phyloP scores from a whole-genome alignment of 768 basidiomycete genomes.

The Trametes elegans region DNA sequence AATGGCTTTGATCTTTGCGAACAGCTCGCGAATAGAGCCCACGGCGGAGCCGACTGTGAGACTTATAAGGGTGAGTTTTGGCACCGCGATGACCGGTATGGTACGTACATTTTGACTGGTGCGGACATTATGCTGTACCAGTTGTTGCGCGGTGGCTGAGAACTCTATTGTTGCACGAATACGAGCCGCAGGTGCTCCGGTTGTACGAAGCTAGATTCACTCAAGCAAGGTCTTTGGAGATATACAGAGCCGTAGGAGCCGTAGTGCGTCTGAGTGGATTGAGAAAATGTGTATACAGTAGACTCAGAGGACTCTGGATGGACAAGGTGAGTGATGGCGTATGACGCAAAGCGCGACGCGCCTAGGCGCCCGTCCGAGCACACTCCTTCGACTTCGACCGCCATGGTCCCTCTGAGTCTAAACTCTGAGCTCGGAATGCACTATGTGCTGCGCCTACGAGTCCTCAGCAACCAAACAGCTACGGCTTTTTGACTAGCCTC shows the following conservation, averaged over 20 bases:
- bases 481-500: too few species aligned
- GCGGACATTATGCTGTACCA: constrained; percentile 4
- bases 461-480: too few species aligned
- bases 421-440: too few species aligned
- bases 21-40: constrained; percentile 72
- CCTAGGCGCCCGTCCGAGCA: background rate
- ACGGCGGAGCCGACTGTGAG: constrained; percentile 79
- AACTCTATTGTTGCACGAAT: background rate
- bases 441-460: too few species aligned
- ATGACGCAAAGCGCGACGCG: constrained; percentile 3
- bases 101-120: constrained; percentile 24
- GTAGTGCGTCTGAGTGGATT: too few species aligned
- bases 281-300: too few species aligned
- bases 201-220: too few species aligned
- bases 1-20: constrained; percentile 78
- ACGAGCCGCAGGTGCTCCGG: too few species aligned
- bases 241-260: too few species aligned
- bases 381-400: background rate
- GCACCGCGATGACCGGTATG: background rate
- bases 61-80: constrained; percentile 30
- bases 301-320: too few species aligned
- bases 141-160: background rate
- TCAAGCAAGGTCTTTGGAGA: too few species aligned
- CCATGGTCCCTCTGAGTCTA: too few species aligned
- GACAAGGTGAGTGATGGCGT: background rate